Conservation (phyloP, 495 filamentous ascomycete species). For the Aspergillus baeticus region DNA sequence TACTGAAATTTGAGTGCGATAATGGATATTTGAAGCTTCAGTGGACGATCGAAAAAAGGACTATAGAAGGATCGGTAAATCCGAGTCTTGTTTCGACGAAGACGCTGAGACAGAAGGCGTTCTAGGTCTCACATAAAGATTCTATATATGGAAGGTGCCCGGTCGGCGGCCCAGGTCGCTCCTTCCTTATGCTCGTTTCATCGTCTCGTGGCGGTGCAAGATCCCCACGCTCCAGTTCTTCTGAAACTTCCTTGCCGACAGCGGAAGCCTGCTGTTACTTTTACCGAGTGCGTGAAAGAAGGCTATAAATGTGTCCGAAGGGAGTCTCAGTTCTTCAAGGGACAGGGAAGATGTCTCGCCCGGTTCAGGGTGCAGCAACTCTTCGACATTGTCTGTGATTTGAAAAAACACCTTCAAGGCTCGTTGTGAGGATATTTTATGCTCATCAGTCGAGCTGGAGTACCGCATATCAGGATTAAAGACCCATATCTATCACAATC, state of each 20-base stretch:
- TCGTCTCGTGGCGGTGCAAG: constrained; percentile 43
- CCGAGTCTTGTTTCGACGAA: no score
- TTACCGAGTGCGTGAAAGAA: constrained; percentile 41
- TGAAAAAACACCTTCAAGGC: constrained; percentile 70
- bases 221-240: constrained; percentile 68
- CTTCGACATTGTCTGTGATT: constrained; percentile 47
- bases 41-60: no score
- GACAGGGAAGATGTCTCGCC: constrained; percentile 43
- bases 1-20: no score
- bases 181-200: background rate
- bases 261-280: constrained; percentile 56
- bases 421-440: constrained; percentile 35
- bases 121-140: no score
- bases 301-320: constrained; percentile 42
- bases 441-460: constrained; percentile 44
- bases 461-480: constrained; percentile 70
- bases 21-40: no score
- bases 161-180: background rate
- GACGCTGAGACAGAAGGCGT: no score
- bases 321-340: constrained; percentile 65
- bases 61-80: no score
- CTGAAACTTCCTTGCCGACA: constrained; percentile 50
- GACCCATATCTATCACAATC: constrained; percentile 56
- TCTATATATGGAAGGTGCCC: background rate
- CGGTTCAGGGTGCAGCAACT: constrained; percentile 51